phyloP scores from a whole-genome alignment of 2,329 filamentous ascomycete genomes.

The Nigrospora sphaerica region DNA sequence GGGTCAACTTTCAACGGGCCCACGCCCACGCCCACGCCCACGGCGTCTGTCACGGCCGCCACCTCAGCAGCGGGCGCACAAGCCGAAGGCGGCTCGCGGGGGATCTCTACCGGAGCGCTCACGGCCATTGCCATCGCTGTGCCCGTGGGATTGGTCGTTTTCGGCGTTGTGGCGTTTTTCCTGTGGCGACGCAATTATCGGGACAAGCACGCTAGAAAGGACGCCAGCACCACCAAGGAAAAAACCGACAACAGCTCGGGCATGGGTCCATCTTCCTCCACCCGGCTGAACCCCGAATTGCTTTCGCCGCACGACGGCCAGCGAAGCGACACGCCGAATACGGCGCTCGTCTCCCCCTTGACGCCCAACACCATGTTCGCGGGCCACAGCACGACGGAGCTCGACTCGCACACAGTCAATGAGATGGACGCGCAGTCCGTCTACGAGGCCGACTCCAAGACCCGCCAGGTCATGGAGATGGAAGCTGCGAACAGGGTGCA shows the following conservation, averaged over 20 bases:
- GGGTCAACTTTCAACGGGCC: not conserved
- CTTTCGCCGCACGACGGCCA: not conserved
- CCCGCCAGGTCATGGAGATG: not conserved
- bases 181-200: slow-evolving; percentile 1
- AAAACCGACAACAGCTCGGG: not conserved
- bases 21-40: not conserved
- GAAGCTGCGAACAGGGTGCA: not conserved
- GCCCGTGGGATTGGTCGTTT: not conserved
- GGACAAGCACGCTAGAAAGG: not conserved
- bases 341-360: not conserved
- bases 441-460: not conserved
- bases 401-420: not conserved
- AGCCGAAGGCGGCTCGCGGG: not conserved
- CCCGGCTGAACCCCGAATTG: not conserved
- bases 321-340: not conserved
- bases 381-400: slow-evolving; percentile 1
- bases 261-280: too few species aligned
- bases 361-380: not conserved
- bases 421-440: slow-evolving; percentile 2
- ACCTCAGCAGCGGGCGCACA: not conserved
- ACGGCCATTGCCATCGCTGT: slow-evolving; percentile 1
- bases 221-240: not conserved
- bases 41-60: not conserved
- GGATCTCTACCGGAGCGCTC: not conserved
- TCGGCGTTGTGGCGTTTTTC: slow-evolving; percentile 1